These are phyloP conservation scores for Globisporangium nunn DNA, from an alignment of 352 stramenopile species.

Conservation along the genomic window DNA sequence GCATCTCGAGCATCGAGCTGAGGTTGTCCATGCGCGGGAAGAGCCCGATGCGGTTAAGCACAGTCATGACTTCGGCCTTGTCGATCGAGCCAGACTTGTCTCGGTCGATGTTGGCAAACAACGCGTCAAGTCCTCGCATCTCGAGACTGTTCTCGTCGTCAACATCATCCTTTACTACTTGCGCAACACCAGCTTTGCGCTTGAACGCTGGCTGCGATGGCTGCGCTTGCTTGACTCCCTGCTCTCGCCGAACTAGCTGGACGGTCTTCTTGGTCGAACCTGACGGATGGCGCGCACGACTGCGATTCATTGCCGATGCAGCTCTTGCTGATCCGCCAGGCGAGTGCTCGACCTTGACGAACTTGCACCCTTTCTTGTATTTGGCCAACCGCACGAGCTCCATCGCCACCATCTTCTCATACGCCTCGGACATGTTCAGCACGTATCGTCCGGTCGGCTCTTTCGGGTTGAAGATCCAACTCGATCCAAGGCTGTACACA, in stretches of 20 bases:
- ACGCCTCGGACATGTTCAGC: constrained; percentile 56
- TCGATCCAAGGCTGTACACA: constrained; percentile 29
- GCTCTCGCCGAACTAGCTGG: constrained; percentile 41
- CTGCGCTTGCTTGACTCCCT: neutral
- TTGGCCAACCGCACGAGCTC: constrained; percentile 71
- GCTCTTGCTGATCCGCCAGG: no score
- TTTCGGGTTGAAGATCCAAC: constrained; percentile 54
- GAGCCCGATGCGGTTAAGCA: constrained; percentile 61
- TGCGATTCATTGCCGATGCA: neutral
- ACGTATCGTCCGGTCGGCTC: constrained; percentile 68
- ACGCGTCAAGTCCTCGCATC: constrained; percentile 42
- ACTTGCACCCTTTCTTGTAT: constrained; percentile 64
- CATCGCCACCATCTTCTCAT: constrained; percentile 72
- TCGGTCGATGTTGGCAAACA: constrained; percentile 60
- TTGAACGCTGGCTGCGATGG: neutral
- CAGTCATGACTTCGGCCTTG: constrained; percentile 42
- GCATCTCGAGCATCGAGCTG: constrained; percentile 30
- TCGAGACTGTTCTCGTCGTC: constrained; percentile 42
- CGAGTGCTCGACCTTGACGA: constrained; percentile 59
- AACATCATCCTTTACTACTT: constrained; percentile 1
- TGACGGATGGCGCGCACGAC: neutral
- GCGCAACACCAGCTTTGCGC: neutral
- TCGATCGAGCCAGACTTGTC: constrained; percentile 58
- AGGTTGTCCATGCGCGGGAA: constrained; percentile 49
- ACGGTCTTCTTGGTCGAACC: constrained; percentile 26